These are phyloP conservation scores for Plasmodium vivax DNA, from an alignment of 169 alveolate genomes.

Conservation along the genomic window DNA sequence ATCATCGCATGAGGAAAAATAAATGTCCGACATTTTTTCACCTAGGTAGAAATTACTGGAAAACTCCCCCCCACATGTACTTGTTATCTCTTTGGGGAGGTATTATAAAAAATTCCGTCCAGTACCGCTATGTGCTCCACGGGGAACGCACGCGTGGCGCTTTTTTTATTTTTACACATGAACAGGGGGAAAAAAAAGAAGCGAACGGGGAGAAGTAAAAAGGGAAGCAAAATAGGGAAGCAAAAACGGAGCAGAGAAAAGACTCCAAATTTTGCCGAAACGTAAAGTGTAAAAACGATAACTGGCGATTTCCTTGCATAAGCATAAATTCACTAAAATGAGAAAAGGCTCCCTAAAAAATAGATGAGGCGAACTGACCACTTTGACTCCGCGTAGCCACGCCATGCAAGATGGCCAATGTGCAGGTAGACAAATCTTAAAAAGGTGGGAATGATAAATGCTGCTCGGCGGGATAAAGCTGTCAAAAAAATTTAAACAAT, in stretches of 20 bases:
- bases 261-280: neutral
- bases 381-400: neutral
- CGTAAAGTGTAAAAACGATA: neutral
- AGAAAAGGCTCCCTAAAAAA: neutral
- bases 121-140: neutral
- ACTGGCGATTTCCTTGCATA: neutral
- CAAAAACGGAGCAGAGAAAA: neutral
- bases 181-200: neutral
- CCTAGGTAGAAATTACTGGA: neutral
- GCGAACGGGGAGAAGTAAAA: neutral
- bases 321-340: neutral
- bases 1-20: neutral
- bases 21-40: neutral
- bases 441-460: neutral
- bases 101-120: neutral
- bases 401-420: neutral
- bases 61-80: neutral
- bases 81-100: neutral
- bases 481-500: neutral
- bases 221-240: neutral
- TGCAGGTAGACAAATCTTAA: neutral
- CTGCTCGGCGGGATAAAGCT: neutral
- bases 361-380: neutral
- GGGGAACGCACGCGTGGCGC: neutral
- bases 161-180: constrained; percentile 2